Conservation (phyloP, 2,329 filamentous ascomycete species). For the Sphaerulina vaccinii region DNA sequence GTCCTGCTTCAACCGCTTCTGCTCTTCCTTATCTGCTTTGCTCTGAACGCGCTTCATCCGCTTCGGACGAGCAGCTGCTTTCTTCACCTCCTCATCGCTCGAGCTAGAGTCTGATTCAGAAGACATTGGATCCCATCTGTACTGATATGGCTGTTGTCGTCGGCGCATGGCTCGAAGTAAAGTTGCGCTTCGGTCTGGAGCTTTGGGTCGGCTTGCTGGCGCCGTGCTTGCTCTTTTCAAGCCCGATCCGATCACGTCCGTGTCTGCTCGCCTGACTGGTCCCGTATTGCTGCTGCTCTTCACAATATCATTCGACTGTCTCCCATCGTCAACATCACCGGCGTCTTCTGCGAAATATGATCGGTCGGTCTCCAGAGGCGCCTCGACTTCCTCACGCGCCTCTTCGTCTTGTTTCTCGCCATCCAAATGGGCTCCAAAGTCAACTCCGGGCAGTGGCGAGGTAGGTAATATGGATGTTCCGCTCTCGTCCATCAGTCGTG, state of each 20-base stretch:
- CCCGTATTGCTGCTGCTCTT: conserved; percentile 16
- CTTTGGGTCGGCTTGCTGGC: conserved; percentile 19
- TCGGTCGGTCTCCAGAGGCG: not conserved
- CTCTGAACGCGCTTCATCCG: conserved; percentile 6
- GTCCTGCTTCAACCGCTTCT: conserved; percentile 16
- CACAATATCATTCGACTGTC: not conserved
- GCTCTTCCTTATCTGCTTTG: conserved; percentile 16
- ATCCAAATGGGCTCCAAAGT: conserved; percentile 21
- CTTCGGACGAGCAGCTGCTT: conserved; percentile 2
- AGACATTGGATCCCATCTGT: conserved; percentile 32
- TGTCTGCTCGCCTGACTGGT: not conserved
- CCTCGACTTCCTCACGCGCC: conserved; percentile 4
- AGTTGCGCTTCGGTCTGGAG: conserved; percentile 23
- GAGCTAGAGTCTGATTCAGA: conserved; percentile 32
- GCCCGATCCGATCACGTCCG: conserved; percentile 3
- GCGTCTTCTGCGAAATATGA: conserved; percentile 16
- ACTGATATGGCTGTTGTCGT: conserved; percentile 26
- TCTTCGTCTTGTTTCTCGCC: not conserved
- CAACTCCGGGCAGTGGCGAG: conserved; percentile 17
- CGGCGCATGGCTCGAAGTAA: conserved; percentile 26
- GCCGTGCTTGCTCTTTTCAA: conserved; percentile 23
- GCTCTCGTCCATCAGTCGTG: conserved; percentile 15
- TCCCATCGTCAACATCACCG: not conserved
- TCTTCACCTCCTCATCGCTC: conserved; percentile 33
- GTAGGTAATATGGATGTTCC: conserved; percentile 20